Evolutionary conservation across 306 rosid species (phyloP).

Genomic region (Cucurbita argyrosperma): DNA sequence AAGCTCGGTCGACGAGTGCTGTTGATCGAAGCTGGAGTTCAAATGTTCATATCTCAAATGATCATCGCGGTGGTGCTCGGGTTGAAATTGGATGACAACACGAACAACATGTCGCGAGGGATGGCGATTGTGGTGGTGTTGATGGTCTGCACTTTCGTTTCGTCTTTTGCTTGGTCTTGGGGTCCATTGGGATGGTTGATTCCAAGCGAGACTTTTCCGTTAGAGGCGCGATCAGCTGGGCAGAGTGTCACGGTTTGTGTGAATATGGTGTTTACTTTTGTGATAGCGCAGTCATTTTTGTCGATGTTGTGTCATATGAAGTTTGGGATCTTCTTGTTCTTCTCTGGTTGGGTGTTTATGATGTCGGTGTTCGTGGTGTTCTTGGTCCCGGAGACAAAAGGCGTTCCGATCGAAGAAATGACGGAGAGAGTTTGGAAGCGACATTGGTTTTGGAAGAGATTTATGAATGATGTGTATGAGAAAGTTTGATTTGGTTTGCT

Average conservation of each 20-base stretch:
- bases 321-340: constrained; percentile 43
- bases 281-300: constrained; percentile 45
- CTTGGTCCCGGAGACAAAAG: constrained; percentile 42
- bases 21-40: constrained; percentile 42
- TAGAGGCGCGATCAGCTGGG: constrained; percentile 49
- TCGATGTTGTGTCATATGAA: constrained; percentile 42
- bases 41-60: constrained; percentile 47
- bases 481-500: neutral
- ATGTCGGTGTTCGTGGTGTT: constrained; percentile 24
- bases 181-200: constrained; percentile 68
- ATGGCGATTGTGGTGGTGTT: constrained; percentile 33
- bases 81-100: constrained; percentile 21
- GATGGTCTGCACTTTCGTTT: constrained; percentile 42
- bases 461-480: neutral
- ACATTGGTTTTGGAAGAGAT: constrained; percentile 52
- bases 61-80: constrained; percentile 35
- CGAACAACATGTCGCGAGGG: constrained; percentile 12
- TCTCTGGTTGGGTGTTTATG: constrained; percentile 30
- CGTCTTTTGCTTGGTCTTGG: constrained; percentile 70
- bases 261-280: constrained; percentile 50
- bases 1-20: constrained; percentile 34
- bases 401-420: constrained; percentile 48
- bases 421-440: constrained; percentile 30
- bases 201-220: constrained; percentile 49
- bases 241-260: constrained; percentile 41